Evolutionary conservation across 805 yeast genomes (phyloP), one percentile per base, ranked within the genome.

Genomic region (Teunomyces panamensis): DNA sequence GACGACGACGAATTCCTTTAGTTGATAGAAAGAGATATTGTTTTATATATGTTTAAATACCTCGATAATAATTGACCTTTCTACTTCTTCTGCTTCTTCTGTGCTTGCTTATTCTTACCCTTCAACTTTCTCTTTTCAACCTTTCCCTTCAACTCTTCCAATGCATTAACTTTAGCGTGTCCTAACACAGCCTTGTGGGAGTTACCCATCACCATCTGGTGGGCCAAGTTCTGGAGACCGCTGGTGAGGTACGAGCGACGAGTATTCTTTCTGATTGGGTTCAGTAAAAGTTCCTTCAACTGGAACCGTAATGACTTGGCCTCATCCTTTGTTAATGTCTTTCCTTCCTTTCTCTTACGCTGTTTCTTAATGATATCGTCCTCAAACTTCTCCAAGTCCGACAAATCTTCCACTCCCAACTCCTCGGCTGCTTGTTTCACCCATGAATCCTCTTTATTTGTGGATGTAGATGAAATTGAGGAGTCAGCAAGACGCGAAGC

Each of bases 341-440:
- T 71, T 27, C 58, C 56, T 49, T 71, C 72, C 39, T 67, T 62
- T 46, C 81, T 74, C 58, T 79, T 80, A 56, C 87, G 78, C 58
- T 81, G 84, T 59, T 83, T 82, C 53, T 79, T 80, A 45, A 87
- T 66, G 37, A 79, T 74, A 52, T 83, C 89, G 54, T 84, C 91
- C 50, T 84, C 90, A 49, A 69, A 71, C 17, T 63, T 64, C 45
- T 81, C 90, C 39, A 86, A 68, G 48, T 85, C 91, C 39, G 79
- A 72, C 45, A 82, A 66, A 44, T 83, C 75, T 30, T 87, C 97
- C 34, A 91, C 68, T 7, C 96, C 99, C 47, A 94, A 74, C 44
- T 94, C 99, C 45, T 87, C 94, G 0, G 98, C 98, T 0, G 97
- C 97, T 60, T 89, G 83, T 49, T 81, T 78, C 50, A 90, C 73